Evolutionary conservation across 331 rosid species (phyloP).

Genomic region (Malus hybrid): DNA sequence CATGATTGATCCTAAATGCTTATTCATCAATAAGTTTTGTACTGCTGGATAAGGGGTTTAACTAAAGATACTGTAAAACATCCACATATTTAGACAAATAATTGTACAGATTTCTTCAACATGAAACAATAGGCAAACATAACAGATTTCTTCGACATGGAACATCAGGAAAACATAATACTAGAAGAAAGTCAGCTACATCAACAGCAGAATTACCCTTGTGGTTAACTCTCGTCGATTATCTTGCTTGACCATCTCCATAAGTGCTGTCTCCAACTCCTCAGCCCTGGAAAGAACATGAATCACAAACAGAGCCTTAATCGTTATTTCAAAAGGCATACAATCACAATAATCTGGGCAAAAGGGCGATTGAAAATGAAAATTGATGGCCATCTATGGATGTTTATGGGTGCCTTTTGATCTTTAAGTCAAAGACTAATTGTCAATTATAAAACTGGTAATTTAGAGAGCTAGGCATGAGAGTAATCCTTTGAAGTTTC

Average conservation of each 20-base stretch:
- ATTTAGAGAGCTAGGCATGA: not conserved
- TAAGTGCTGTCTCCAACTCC: conserved; percentile 87
- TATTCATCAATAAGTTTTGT: not conserved
- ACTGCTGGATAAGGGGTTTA: not conserved
- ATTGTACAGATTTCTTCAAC: not conserved
- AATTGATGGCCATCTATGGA: not conserved
- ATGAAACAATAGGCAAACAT: conserved; percentile 2
- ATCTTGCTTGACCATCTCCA: conserved; percentile 82
- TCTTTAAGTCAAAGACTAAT: not conserved
- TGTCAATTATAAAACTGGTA: conserved; percentile 4
- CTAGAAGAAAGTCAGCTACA: conserved; percentile 20
- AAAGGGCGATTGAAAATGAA: not conserved
- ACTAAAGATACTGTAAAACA: not conserved
- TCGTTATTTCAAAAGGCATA: conserved; percentile 7
- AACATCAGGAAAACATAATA: not conserved
- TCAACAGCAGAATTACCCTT: conserved; percentile 48
- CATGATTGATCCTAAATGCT: not conserved
- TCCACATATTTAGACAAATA: conserved; percentile 9
- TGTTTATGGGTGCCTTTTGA: not conserved
- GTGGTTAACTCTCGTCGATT: conserved; percentile 66
- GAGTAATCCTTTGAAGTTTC: conserved; percentile 1
- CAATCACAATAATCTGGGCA: not conserved
- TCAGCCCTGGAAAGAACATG: conserved; percentile 54
- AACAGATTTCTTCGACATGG: not conserved
- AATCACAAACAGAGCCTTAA: conserved; percentile 20